Conservation (phyloP, 805 yeast genomes). For the Metschnikowia continentalis region DNA sequence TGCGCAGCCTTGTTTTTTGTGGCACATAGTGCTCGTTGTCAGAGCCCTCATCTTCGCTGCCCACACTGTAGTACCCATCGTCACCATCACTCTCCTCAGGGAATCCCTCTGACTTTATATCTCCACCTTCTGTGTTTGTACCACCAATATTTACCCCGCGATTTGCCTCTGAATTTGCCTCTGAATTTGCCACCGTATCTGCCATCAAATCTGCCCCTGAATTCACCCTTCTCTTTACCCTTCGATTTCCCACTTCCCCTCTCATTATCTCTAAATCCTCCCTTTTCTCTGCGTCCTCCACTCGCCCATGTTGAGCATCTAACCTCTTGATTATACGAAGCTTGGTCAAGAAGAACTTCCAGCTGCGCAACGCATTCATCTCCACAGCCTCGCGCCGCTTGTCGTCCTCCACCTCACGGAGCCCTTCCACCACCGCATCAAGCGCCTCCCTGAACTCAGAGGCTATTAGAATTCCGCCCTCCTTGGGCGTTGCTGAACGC, state of each 20-base stretch:
- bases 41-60: conserved; percentile 14
- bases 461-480: conserved; percentile 76
- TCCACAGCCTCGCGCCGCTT: conserved; percentile 42
- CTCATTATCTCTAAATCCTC: too few species aligned
- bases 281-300: conserved; percentile 13
- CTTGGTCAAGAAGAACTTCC: conserved; percentile 52
- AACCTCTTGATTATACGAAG: conserved; percentile 46
- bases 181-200: too few species aligned
- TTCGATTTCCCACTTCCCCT: too few species aligned
- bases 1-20: conserved; percentile 4
- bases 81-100: conserved; percentile 9
- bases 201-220: too few species aligned
- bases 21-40: conserved; percentile 11
- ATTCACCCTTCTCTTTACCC: too few species aligned
- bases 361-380: conserved; percentile 46
- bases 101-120: too few species aligned
- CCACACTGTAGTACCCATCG: conserved; percentile 21
- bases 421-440: conserved; percentile 42
- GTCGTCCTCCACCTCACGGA: conserved; percentile 48
- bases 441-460: conserved; percentile 59
- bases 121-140: too few species aligned
- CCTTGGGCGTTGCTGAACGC: conserved; percentile 52
- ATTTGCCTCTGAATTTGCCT: too few species aligned
- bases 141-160: too few species aligned
- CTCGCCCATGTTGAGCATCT: conserved; percentile 45